Evolutionary conservation across 768 basidiomycete genomes (phyloP).

Genomic region (Pulveroboletus frians): DNA sequence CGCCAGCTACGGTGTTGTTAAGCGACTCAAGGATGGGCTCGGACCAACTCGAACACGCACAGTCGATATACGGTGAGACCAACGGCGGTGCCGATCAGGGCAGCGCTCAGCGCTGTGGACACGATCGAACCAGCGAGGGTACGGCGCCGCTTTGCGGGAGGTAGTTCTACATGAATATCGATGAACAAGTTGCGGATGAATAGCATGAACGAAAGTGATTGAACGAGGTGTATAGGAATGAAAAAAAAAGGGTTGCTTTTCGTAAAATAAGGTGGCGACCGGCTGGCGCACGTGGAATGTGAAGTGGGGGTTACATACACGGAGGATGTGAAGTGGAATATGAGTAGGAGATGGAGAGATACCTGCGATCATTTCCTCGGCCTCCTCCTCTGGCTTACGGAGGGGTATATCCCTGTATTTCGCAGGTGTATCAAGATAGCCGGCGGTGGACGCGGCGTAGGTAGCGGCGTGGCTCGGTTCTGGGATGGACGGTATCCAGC

Average conservation of each 20-base stretch:
- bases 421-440: conserved; percentile 66
- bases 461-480: conserved; percentile 51
- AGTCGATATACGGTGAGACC: conserved; percentile 83
- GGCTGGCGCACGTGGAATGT: conserved; percentile 15
- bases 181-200: conserved; percentile 38
- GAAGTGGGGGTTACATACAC: conserved; percentile 21
- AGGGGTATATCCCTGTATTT: conserved; percentile 45
- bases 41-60: conserved; percentile 41
- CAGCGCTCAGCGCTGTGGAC: conserved; percentile 79
- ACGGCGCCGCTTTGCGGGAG: conserved; percentile 73
- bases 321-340: conserved; percentile 7
- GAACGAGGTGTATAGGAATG: conserved; percentile 7
- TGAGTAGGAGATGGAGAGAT: conserved; percentile 23
- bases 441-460: conserved; percentile 49
- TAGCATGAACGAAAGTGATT: conserved; percentile 25
- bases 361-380: conserved; percentile 46
- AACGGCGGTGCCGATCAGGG: conserved; percentile 81
- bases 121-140: conserved; percentile 79
- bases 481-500: conserved; percentile 64
- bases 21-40: neutral
- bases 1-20: conserved; percentile 53
- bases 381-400: conserved; percentile 33
- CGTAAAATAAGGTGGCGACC: conserved; percentile 9
- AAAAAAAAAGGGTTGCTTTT: conserved; percentile 13
- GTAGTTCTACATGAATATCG: conserved; percentile 60